A percentile compares a stretch with the other conserved stretches of the same genome.
phyloP scores from a whole-genome alignment of 2,329 filamentous ascomycete species.

The Ophiosphaerella herpotricha region DNA sequence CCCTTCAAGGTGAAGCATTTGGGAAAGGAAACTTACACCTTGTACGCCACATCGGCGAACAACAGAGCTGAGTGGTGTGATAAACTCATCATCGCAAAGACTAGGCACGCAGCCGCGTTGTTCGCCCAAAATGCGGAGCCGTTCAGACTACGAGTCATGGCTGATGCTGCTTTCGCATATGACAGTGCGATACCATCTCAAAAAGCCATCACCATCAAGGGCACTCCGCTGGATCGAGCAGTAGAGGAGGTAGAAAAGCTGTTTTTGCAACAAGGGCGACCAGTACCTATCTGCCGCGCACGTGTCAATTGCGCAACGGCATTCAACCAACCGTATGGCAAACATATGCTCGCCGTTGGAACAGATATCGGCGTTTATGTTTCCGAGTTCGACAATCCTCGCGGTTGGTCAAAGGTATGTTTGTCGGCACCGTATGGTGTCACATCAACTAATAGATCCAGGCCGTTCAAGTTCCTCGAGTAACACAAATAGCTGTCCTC shows the following conservation, averaged over 20 bases:
- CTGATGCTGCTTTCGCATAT: conserved; percentile 88
- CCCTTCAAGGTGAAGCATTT: conserved; percentile 96
- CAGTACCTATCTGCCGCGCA: conserved; percentile 79
- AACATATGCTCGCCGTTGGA: conserved; percentile 87
- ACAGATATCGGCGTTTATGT: conserved; percentile 95
- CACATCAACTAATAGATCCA: conserved; percentile 49
- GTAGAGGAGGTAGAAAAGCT: conserved; percentile 84
- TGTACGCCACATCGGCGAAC: conserved; percentile 79
- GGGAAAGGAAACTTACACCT: conserved; percentile 87
- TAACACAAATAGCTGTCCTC: conserved; percentile 91
- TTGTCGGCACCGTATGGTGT: background rate
- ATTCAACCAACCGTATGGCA: conserved; percentile 80
- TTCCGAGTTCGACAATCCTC: conserved; percentile 83
- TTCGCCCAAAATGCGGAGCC: conserved; percentile 94
- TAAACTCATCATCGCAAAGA: conserved; percentile 94
- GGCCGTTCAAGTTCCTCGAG: conserved; percentile 75
- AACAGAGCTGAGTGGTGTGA: conserved; percentile 87
- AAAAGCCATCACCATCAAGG: conserved; percentile 78
- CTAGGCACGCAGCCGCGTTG: conserved; percentile 84
- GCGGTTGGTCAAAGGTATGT: conserved; percentile 86
- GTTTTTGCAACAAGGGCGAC: conserved; percentile 67
- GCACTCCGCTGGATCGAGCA: conserved; percentile 88
- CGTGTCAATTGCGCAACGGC: conserved; percentile 91
- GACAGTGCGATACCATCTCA: conserved; percentile 60
- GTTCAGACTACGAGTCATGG: conserved; percentile 88